Evolutionary conservation across 768 basidiomycete genomes (phyloP), one percentile per base, ranked within the genome.

Genomic region (Rhodotorula diobovata): DNA sequence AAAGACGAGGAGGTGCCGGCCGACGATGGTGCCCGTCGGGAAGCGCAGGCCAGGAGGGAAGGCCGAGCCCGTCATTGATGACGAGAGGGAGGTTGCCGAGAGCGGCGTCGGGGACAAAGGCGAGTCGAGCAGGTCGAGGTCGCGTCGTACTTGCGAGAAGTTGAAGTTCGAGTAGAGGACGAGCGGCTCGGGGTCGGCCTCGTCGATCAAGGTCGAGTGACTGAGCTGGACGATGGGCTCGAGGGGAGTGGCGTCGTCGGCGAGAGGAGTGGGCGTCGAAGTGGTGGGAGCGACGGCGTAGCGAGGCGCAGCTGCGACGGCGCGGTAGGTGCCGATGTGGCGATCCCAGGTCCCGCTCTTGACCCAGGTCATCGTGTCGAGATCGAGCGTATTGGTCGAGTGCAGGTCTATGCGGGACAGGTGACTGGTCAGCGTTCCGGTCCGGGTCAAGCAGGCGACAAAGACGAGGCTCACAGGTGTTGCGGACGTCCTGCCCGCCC

Each of bases 161-260:
- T 97, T 97, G 83, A 94, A 96, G 79, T 98, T 99, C 77, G 91
- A 93, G 81, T 94, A 99, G 37, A 95, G 83, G 80, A 87, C 90
- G 54, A 98, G 90, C 76, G 95, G 90, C 75, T 87, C 88, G 14
- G 91, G 91, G 77, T 87, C 85, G 67, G 90, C 87, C 70, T 87
- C 86, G 6, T 84, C 88, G 18, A 90, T 87, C 5, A 83, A 78
- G 3, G 87, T 84, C 41, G 92, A 89, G 79, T 91, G 93, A 2
- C 90, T 89, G 51, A 76, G 61, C 50, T 72, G 61, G 10, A 59
- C 30, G 21, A 54, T n/a, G 28, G 32, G 6, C n/a, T 69, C 61
- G 32, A 35, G 32, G 21, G 21, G 21, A 21, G 25, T 1, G 34
- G 54, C 7, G 9, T 12, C 18, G 35, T n/a, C 10, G 32, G 32